Conservation (phyloP, 805 yeast genomes). For the Zygosaccharomyces kombuchaensis region DNA sequence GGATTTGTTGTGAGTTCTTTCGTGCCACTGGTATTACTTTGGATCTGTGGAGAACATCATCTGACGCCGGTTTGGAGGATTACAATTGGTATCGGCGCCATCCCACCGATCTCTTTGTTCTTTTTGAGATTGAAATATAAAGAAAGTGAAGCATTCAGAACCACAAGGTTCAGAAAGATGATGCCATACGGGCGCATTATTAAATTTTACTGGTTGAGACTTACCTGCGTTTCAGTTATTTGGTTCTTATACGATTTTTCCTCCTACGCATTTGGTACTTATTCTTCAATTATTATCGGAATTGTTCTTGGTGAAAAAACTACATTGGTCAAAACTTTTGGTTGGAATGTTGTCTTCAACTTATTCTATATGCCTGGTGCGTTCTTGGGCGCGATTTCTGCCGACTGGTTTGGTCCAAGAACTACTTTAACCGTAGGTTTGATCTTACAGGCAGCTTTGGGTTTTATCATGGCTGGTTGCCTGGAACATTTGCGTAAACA, state of each 20-base stretch:
- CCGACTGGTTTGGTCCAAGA: slow-evolving; percentile 66
- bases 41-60: slow-evolving; percentile 48
- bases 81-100: slow-evolving; percentile 58
- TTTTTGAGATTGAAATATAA: slow-evolving; percentile 69
- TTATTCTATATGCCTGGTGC: slow-evolving; percentile 70
- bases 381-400: slow-evolving; percentile 59
- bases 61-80: slow-evolving; percentile 61
- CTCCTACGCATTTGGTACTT: slow-evolving; percentile 74
- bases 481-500: slow-evolving; percentile 53
- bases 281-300: slow-evolving; percentile 57
- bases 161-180: slow-evolving; percentile 54
- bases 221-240: slow-evolving; percentile 66
- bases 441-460: slow-evolving; percentile 64
- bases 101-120: slow-evolving; percentile 69
- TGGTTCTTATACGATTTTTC: slow-evolving; percentile 83
- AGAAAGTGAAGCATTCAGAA: slow-evolving; percentile 58
- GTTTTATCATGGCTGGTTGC: slow-evolving; percentile 65
- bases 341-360: slow-evolving; percentile 67
- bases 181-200: slow-evolving; percentile 58
- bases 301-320: slow-evolving; percentile 41
- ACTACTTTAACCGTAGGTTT: slow-evolving; percentile 70
- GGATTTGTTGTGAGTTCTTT: slow-evolving; percentile 77
- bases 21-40: slow-evolving; percentile 63
- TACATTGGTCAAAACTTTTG: slow-evolving; percentile 55
- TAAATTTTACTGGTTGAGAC: slow-evolving; percentile 62